These are phyloP conservation scores for Fragilariopsis cylindrus DNA, from an alignment of 108 stramenopile species.

Conservation along the genomic window DNA sequence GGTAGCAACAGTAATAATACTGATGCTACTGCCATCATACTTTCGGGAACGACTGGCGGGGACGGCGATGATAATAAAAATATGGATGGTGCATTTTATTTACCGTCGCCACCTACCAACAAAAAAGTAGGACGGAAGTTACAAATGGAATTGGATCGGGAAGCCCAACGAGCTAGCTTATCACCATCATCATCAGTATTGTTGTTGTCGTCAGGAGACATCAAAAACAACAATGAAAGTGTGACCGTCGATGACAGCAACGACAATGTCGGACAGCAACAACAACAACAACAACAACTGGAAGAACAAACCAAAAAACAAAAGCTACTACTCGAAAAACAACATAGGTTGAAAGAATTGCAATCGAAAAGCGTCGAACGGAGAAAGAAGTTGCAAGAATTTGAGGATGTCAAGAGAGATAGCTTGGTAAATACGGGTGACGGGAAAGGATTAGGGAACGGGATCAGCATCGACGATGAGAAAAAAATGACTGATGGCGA, in stretches of 20 bases:
- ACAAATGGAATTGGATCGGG: conserved; percentile 15
- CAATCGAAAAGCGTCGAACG: conserved; percentile 7
- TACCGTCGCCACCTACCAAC: not conserved
- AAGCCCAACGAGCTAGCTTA: conserved; percentile 16
- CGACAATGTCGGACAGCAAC: not conserved
- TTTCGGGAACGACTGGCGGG: not conserved
- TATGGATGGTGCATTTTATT: not conserved
- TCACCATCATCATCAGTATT: not conserved
- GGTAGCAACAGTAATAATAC: not conserved
- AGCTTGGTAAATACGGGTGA: no score
- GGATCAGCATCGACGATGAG: not conserved
- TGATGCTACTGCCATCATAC: not conserved
- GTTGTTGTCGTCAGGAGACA: not conserved
- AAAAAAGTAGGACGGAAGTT: conserved; percentile 7
- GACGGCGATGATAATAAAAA: not conserved
- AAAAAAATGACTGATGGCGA: not conserved
- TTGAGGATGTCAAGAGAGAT: not conserved
- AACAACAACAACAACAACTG: conserved; percentile 1
- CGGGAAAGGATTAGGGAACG: no score
- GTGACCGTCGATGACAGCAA: not conserved
- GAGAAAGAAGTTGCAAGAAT: not conserved
- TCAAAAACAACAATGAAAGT: not conserved
- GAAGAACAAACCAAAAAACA: not conserved
- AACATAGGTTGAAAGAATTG: not conserved
- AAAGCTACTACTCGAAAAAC: not conserved